Percentiles rank a stretch among this genome's conserved stretches.
phyloP scores from a whole-genome alignment of 1,139 yeast species.

The Hanseniaspora sp. region DNA sequence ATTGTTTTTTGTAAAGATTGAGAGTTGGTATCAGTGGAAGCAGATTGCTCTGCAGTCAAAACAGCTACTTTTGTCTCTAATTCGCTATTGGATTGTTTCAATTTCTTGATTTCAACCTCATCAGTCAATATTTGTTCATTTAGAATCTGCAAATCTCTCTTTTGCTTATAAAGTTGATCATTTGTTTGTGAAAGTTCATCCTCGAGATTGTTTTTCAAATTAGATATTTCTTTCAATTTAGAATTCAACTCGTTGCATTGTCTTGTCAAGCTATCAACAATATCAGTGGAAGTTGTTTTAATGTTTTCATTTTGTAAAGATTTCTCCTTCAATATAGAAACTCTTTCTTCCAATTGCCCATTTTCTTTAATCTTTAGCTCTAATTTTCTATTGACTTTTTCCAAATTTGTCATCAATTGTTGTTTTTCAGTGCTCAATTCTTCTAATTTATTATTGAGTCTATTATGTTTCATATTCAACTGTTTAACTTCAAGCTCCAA shows the following conservation, averaged over 20 bases:
- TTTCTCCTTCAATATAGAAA: slow-evolving; percentile 43
- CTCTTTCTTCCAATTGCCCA: slow-evolving; percentile 41
- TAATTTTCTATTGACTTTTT: slow-evolving; percentile 37
- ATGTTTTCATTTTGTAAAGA: slow-evolving; percentile 40
- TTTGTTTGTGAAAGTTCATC: slow-evolving; percentile 67
- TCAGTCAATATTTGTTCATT: slow-evolving; percentile 41
- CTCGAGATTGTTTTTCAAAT: slow-evolving; percentile 54
- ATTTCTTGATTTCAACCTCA: slow-evolving; percentile 51
- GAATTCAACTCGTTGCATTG: slow-evolving; percentile 70
- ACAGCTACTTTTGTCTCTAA: not conserved
- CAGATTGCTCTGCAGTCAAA: slow-evolving; percentile 44
- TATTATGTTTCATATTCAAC: slow-evolving; percentile 25
- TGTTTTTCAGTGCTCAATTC: slow-evolving; percentile 32
- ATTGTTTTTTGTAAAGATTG: slow-evolving; percentile 38
- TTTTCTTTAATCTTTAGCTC: slow-evolving; percentile 42
- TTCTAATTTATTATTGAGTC: slow-evolving; percentile 25
- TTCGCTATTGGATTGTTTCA: not conserved
- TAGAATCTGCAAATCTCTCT: slow-evolving; percentile 66
- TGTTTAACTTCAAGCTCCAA: slow-evolving; percentile 24
- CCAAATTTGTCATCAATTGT: slow-evolving; percentile 33
- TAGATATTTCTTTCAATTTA: slow-evolving; percentile 54
- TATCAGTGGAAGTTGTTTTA: slow-evolving; percentile 41
- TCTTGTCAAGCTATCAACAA: slow-evolving; percentile 48
- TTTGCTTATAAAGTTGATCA: slow-evolving; percentile 66
- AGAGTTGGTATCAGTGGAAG: slow-evolving; percentile 45